Conservation (phyloP, 2,329 filamentous ascomycete species). For the Plectosphaerella sp. region DNA sequence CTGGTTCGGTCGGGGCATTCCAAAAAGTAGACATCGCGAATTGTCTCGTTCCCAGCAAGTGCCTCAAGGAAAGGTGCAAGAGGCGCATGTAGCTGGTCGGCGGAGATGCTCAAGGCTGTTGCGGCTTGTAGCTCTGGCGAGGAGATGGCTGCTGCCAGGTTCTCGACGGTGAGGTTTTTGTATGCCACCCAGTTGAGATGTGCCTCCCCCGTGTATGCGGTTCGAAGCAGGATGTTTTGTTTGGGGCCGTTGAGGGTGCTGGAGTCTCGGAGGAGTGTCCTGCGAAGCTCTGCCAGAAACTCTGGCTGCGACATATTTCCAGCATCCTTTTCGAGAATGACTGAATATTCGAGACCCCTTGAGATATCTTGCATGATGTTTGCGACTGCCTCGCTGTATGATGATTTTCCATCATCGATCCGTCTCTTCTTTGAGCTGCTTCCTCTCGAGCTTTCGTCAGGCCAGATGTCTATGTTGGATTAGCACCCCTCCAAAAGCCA, state of each 20-base stretch:
- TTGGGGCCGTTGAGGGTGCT: neutral
- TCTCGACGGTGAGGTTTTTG: neutral
- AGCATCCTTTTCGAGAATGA: neutral
- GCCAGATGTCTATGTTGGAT: neutral
- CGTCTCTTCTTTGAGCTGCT: too few species aligned
- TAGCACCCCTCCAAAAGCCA: neutral
- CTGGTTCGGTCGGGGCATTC: neutral
- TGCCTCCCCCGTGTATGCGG: neutral
- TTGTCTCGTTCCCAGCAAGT: neutral
- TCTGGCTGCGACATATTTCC: neutral
- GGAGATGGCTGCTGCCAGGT: neutral
- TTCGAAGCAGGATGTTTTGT: neutral
- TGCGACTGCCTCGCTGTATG: neutral
- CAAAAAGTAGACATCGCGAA: slow-evolving; percentile 3
- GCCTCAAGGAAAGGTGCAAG: neutral
- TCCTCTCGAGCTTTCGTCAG: neutral
- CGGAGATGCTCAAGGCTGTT: slow-evolving; percentile 1
- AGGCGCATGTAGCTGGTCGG: neutral
- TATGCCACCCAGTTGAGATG: slow-evolving; percentile 3
- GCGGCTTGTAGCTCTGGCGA: neutral
- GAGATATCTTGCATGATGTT: neutral
- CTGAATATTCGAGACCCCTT: neutral
- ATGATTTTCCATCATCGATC: too few species aligned
- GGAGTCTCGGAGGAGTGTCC: neutral
- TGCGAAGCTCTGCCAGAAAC: neutral